phyloP scores from a whole-genome alignment of 441 rosid genomes.

The Euphorbia schlechtendalii region DNA sequence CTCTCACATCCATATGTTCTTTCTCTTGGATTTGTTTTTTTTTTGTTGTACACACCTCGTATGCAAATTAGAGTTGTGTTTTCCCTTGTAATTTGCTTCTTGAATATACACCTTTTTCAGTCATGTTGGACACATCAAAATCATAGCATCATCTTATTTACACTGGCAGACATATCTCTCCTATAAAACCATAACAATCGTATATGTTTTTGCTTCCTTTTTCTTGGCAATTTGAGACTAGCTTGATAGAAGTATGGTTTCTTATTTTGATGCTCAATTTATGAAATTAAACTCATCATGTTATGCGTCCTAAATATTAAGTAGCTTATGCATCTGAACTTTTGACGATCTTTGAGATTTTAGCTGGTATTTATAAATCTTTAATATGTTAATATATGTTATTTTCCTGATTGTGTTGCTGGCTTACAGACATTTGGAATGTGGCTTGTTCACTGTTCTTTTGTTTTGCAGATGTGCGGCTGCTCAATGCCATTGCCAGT shows the following conservation, averaged over 20 bases:
- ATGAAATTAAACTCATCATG: not conserved
- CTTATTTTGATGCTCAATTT: not conserved
- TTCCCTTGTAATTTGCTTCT: not conserved
- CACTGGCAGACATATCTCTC: not conserved
- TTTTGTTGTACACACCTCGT: not conserved
- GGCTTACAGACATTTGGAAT: not conserved
- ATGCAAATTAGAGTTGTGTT: not conserved
- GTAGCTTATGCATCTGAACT: not conserved
- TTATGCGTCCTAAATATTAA: not conserved
- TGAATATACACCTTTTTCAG: not conserved
- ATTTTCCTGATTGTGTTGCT: not conserved
- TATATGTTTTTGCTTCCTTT: not conserved
- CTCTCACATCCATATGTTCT: not conserved
- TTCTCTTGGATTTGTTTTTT: not conserved
- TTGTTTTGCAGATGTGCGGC: constrained; percentile 47
- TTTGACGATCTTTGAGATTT: constrained; percentile 7
- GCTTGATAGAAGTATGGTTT: not conserved
- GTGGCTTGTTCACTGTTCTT: constrained; percentile 17
- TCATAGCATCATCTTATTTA: not conserved
- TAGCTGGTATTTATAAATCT: too few relatives aligned
- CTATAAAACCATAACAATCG: not conserved
- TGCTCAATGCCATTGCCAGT: constrained; percentile 64
- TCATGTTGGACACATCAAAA: not conserved
- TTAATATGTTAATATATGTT: too few relatives aligned
- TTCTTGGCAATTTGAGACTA: not conserved